Percentiles rank a stretch among this genome's conserved stretches.
Evolutionary conservation across 1,284 basidiomycete species (phyloP).

Genomic region (Fomitopsis schrenkii): DNA sequence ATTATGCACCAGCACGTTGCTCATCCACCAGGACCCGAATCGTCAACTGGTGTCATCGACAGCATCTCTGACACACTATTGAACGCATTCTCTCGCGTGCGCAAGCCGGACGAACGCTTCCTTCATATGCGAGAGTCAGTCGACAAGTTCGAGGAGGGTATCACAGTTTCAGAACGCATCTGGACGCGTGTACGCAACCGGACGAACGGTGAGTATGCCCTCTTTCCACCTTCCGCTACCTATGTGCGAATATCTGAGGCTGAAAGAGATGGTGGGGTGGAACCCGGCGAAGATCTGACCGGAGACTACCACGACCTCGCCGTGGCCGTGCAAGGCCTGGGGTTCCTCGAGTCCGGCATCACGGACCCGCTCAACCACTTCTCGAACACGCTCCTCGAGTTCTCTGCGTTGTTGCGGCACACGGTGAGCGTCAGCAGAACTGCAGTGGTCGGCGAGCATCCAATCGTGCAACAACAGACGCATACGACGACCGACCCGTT

Average conservation of each 20-base stretch:
- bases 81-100: slow-evolving; percentile 91
- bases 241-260: slow-evolving; percentile 56
- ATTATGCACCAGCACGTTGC: slow-evolving; percentile 92
- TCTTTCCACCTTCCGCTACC: slow-evolving; percentile 22
- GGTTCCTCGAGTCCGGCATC: slow-evolving; percentile 96
- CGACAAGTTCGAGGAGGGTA: slow-evolving; percentile 93
- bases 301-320: slow-evolving; percentile 97
- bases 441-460: not conserved
- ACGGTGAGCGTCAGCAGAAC: slow-evolving; percentile 39
- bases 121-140: slow-evolving; percentile 86
- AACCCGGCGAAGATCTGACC: slow-evolving; percentile 86
- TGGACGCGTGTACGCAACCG: slow-evolving; percentile 73
- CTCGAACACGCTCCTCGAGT: slow-evolving; percentile 91
- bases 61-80: slow-evolving; percentile 94
- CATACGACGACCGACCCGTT: slow-evolving; percentile 85
- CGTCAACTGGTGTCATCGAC: slow-evolving; percentile 81
- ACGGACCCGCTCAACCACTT: slow-evolving; percentile 96
- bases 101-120: slow-evolving; percentile 96
- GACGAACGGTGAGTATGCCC: slow-evolving; percentile 75
- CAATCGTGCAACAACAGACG: slow-evolving; percentile 45
- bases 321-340: slow-evolving; percentile 92
- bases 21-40: slow-evolving; percentile 81
- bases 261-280: slow-evolving; percentile 75
- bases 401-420: slow-evolving; percentile 82
- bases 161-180: slow-evolving; percentile 77